Evolutionary conservation across 345 rosid species (phyloP).

Genomic region (Isatis tinctoria): DNA sequence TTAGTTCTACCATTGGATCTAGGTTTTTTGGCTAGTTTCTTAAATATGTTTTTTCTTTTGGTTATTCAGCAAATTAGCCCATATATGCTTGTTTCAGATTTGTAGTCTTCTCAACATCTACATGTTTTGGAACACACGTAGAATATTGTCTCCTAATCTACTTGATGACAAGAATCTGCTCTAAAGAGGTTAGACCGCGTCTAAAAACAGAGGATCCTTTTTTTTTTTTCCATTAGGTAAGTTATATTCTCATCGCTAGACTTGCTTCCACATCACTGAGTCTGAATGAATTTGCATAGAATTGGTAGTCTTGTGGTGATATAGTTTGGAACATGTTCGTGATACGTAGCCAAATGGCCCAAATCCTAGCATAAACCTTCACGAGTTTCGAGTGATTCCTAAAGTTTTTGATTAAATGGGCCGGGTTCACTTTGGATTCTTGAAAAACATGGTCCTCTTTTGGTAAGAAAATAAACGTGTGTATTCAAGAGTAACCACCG

Average conservation of each 20-base stretch:
- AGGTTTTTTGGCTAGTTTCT: no score
- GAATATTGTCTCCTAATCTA: conserved; percentile 11
- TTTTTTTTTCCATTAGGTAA: neutral
- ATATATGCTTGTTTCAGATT: conserved; percentile 34
- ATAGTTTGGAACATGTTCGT: conserved; percentile 42
- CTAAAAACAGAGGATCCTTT: neutral
- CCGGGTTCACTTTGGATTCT: neutral
- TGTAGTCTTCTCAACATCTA: conserved; percentile 45
- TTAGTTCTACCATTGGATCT: no score
- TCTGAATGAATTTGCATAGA: conserved; percentile 40
- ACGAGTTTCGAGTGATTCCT: neutral
- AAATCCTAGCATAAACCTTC: neutral
- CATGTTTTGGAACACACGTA: neutral
- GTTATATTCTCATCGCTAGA: neutral
- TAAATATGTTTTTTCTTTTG: no score
- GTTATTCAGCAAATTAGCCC: no score
- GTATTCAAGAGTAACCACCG: conserved; percentile 6
- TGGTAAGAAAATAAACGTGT: neutral
- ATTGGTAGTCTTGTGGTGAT: conserved; percentile 59
- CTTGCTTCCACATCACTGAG: conserved; percentile 45
- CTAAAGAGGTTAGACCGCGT: conserved; percentile 44
- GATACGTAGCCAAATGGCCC: conserved; percentile 1
- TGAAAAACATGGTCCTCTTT: neutral
- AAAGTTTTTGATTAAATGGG: neutral
- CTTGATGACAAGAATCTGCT: conserved; percentile 42